Evolutionary conservation across 2,329 filamentous ascomycete species (phyloP).

Genomic region (Calonectria montana): DNA sequence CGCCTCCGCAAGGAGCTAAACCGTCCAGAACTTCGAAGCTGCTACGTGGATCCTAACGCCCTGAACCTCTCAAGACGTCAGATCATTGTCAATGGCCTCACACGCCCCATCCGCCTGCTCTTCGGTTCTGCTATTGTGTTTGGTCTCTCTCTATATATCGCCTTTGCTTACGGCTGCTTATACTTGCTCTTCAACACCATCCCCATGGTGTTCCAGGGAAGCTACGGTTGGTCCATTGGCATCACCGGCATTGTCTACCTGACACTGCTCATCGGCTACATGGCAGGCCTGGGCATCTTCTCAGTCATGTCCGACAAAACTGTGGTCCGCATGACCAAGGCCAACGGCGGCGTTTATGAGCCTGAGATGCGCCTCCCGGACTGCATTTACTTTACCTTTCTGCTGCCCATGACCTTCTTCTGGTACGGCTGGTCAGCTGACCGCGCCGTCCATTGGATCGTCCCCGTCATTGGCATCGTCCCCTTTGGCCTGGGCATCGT

Average conservation of each 20-base stretch:
- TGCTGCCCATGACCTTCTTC: constrained; percentile 49
- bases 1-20: constrained; percentile 57
- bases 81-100: constrained; percentile 59
- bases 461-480: constrained; percentile 51
- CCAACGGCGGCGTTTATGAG: constrained; percentile 52
- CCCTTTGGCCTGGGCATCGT: constrained; percentile 59
- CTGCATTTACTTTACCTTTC: constrained; percentile 46
- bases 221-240: constrained; percentile 60
- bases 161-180: constrained; percentile 63
- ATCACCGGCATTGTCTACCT: constrained; percentile 63
- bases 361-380: constrained; percentile 50
- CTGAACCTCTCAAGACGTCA: constrained; percentile 36
- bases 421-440: constrained; percentile 50
- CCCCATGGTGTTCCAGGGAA: constrained; percentile 59
- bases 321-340: constrained; percentile 58
- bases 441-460: constrained; percentile 46
- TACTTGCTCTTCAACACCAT: constrained; percentile 67
- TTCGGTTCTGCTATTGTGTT: constrained; percentile 60
- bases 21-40: constrained; percentile 56
- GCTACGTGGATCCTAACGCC: constrained; percentile 54
- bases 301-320: constrained; percentile 56
- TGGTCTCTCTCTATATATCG: constrained; percentile 60
- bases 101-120: constrained; percentile 64
- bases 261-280: constrained; percentile 56
- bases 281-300: constrained; percentile 54